Conservation (phyloP, 2,329 filamentous ascomycete species). For the Akanthomyces dipterigenus region DNA sequence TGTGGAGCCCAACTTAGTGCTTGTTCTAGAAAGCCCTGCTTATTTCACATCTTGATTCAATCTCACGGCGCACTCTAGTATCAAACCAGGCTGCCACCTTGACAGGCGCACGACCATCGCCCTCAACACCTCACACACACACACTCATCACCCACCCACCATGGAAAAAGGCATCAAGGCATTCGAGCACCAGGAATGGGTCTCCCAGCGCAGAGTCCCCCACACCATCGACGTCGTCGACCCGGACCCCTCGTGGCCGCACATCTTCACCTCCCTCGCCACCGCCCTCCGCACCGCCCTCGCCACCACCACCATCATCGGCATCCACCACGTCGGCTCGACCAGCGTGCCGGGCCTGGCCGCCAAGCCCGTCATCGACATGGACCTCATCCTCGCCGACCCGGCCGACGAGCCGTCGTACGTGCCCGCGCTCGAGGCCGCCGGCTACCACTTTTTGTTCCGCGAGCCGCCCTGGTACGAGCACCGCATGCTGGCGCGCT, state of each 20-base stretch:
- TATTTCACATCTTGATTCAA: neutral
- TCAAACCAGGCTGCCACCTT: neutral
- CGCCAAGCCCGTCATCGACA: constrained; percentile 41
- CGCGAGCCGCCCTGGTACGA: constrained; percentile 36
- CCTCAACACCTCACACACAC: neutral
- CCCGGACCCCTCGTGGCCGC: constrained; percentile 24
- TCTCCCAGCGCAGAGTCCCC: constrained; percentile 13
- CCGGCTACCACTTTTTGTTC: constrained; percentile 34
- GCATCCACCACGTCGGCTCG: constrained; percentile 37
- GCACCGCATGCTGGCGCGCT: constrained; percentile 32
- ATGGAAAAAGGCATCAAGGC: constrained; percentile 7
- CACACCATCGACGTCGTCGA: constrained; percentile 21
- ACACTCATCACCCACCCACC: neutral
- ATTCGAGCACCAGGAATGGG: constrained; percentile 8
- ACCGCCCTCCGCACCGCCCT: constrained; percentile 23
- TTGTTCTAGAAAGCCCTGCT: neutral
- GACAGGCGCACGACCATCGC: too few relatives aligned
- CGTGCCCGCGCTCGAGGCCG: constrained; percentile 29
- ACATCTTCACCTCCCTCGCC: constrained; percentile 19
- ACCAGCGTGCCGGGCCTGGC: constrained; percentile 37
- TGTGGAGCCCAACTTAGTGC: neutral
- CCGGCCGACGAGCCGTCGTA: constrained; percentile 30
- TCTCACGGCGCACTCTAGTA: neutral
- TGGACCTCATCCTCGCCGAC: constrained; percentile 37
- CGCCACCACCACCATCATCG: constrained; percentile 21